Evolutionary conservation across 768 basidiomycete genomes (phyloP), one percentile per base, ranked within the genome.

Genomic region (Termitomyces sp.): DNA sequence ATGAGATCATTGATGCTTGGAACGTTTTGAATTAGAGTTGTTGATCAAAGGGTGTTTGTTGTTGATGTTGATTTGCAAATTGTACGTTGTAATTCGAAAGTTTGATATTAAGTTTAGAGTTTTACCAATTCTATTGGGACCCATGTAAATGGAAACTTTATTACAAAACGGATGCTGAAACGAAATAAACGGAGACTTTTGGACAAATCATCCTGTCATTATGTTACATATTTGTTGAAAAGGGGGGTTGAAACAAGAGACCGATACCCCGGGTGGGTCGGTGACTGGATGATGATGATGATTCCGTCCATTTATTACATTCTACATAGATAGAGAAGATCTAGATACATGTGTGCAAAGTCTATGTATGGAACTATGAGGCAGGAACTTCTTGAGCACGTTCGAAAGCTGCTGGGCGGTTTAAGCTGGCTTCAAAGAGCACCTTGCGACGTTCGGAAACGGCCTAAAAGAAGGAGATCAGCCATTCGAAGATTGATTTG

Each of bases 1-100:
- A 88, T 63, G 87, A 89, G 58, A 76, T 91, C 31, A 75, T 89
- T 33, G 74, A 75, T 4, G 76, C 77, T 2, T 91, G 89, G 89
- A 76, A 69, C 6, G 33, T 33, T 11, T n/a, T 33, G 33, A 33
- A 27, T 27, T 27, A 27, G 27, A 27, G 27, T 27, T 2, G 1
- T 27, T 27, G n/a, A n/a, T n/a, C n/a, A n/a, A n/a, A n/a, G n/a
- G n/a, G n/a, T n/a, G n/a, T n/a, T n/a, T n/a, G n/a, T n/a, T n/a
- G n/a, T n/a, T n/a, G n/a, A n/a, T n/a, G n/a, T n/a, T n/a, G 27
- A 27, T 27, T 27, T 27, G 27, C 27, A 27, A 27, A 27, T n/a
- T n/a, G n/a, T n/a, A n/a, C n/a, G n/a, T n/a, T n/a, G n/a, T 27
- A 27, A 27, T 27, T 2, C 27, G 27, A 27, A 27, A 4, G 27